Percentiles rank a stretch among this genome's conserved stretches.
Conservation (phyloP, 1,284 basidiomycete genomes). For the Fistulina hepatica region DNA sequence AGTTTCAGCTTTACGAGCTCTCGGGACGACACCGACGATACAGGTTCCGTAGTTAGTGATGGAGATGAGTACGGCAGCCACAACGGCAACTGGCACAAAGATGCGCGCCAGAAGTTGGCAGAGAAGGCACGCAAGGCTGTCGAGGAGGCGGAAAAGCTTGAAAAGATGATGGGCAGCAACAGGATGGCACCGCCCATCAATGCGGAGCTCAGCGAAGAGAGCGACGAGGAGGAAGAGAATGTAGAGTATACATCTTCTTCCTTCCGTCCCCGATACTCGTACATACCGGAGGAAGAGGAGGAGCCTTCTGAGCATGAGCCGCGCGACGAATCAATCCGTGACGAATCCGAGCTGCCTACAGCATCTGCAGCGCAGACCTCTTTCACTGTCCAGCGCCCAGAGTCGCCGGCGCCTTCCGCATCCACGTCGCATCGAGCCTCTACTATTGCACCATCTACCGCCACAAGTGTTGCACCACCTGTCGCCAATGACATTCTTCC, state of each 20-base stretch:
- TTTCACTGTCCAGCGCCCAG: conserved; percentile 10
- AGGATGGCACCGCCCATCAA: conserved; percentile 52
- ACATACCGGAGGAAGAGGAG: conserved; percentile 62
- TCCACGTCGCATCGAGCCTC: conserved; percentile 16
- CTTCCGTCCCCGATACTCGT: conserved; percentile 35
- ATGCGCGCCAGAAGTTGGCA: conserved; percentile 58
- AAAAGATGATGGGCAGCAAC: conserved; percentile 29
- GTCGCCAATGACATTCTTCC: no score
- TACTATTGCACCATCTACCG: conserved; percentile 12
- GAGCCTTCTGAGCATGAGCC: conserved; percentile 26
- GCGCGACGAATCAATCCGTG: conserved; percentile 12
- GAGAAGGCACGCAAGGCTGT: conserved; percentile 58
- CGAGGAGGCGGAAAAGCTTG: conserved; percentile 42
- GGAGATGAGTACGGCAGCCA: conserved; percentile 34
- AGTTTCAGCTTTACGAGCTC: conserved; percentile 69
- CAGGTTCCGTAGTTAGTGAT: conserved; percentile 39
- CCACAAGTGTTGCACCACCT: no score
- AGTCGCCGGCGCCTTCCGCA: conserved; percentile 3
- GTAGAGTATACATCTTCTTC: conserved; percentile 27
- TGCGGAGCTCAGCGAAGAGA: conserved; percentile 73
- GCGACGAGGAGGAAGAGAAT: conserved; percentile 45
- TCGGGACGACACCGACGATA: conserved; percentile 42
- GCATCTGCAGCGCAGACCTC: conserved; percentile 13
- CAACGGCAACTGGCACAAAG: conserved; percentile 51
- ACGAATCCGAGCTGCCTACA: conserved; percentile 11